Evolutionary conservation across 768 basidiomycete species (phyloP), one percentile per base, ranked within the genome.

Genomic region (Sarcomyxa edulis): DNA sequence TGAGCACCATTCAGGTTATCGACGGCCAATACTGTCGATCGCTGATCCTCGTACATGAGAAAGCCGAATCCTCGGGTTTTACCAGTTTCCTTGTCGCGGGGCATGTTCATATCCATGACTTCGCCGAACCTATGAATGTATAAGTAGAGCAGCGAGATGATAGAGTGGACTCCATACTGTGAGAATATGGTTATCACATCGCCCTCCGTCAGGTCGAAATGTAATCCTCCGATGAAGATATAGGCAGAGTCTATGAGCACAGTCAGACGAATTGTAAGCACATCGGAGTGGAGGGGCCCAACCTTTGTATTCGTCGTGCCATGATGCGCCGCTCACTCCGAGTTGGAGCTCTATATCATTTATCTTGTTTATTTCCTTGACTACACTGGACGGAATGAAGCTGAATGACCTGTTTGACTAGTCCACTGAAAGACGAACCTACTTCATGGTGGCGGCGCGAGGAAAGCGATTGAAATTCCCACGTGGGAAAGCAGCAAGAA

Each of bases 21-120:
- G 45, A 99, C 95, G 7, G 96, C 96, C 34, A 99, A 72, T 35
- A 97, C 60, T 5, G 96, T 99, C 43, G 91, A 95, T 33, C 91
- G 78, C 64, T 99, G 96, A 60, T 99, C 93, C 62, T 95, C 92
- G 60, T 98, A 99, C 96, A 98, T 97, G 46, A 98, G 69, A 67
- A 97, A 99, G 7, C 78, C 94, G 57, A 98, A 99, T 2, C 96
- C 96, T 53, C 67, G 81, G 1, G 84, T 71, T 55, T 95, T 94
- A 18, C 92, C 91, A 0, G 95, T 95, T 39, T 84, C 72, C 55
- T 93, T 94, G 66, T 96, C 92, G 34, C 94, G 76, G 20, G 96
- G 94, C 61, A 99, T 72, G 56, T 98, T 93, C 42, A 97, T 68
- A 53, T 99, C 92, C 69, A 92, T 83, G 23, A 97, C 75, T 54